These are phyloP conservation scores for Lipomyces starkeyi DNA, from an alignment of 805 yeast genomes.

Conservation along the genomic window DNA sequence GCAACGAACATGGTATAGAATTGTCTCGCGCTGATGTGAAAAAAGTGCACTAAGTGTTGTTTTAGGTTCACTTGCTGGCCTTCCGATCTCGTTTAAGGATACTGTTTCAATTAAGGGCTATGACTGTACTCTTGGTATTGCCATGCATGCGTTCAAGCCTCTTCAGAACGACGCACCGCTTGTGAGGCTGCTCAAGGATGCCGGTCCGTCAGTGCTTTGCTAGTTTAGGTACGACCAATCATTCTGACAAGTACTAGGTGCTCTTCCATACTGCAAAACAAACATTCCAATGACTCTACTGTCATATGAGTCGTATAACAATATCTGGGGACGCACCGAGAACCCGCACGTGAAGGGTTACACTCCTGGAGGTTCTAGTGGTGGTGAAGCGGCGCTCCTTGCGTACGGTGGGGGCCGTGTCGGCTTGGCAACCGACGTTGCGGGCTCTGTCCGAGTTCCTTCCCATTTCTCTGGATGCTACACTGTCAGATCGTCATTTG, in stretches of 20 bases:
- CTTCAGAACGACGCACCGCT: slow-evolving; percentile 50
- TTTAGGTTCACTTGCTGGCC: slow-evolving; percentile 63
- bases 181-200: slow-evolving; percentile 53
- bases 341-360: slow-evolving; percentile 54
- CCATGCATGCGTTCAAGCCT: slow-evolving; percentile 52
- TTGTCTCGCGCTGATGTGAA: not conserved
- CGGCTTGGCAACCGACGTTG: slow-evolving; percentile 63
- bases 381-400: slow-evolving; percentile 61
- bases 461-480: slow-evolving; percentile 60
- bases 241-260: slow-evolving; percentile 40
- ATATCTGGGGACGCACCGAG: slow-evolving; percentile 54
- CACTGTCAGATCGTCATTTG: slow-evolving; percentile 57
- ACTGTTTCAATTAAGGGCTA: slow-evolving; percentile 58
- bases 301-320: slow-evolving; percentile 52
- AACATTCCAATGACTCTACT: slow-evolving; percentile 58
- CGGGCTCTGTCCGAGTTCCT: slow-evolving; percentile 63
- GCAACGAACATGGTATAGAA: slow-evolving; percentile 51
- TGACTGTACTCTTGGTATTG: slow-evolving; percentile 59
- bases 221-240: no score
- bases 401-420: slow-evolving; percentile 55
- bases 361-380: slow-evolving; percentile 61
- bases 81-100: slow-evolving; percentile 68
- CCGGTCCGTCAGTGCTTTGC: slow-evolving; percentile 46
- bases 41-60: not conserved
- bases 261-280: slow-evolving; percentile 61